These are phyloP conservation scores for Lodderomyces pseudojiufengensis DNA, from an alignment of 1,139 yeast genomes.

Conservation along the genomic window DNA sequence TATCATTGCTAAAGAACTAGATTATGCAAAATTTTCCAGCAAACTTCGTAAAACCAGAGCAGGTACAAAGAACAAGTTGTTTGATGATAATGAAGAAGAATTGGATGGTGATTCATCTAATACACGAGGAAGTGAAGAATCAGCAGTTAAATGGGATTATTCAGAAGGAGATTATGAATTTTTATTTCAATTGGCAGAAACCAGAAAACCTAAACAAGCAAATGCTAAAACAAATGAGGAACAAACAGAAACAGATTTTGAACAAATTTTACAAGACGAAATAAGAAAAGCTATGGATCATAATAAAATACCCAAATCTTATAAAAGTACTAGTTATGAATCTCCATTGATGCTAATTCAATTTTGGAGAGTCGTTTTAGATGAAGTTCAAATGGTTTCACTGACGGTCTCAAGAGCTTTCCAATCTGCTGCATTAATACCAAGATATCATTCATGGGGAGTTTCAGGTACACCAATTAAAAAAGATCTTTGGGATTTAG, in stretches of 20 bases:
- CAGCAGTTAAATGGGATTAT: neutral
- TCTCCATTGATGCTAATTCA: slow-evolving; percentile 83
- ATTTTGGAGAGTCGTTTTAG: slow-evolving; percentile 85
- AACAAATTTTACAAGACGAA: slow-evolving; percentile 36
- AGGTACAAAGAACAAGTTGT: slow-evolving; percentile 17
- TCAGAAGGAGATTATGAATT: slow-evolving; percentile 11
- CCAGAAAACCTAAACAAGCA: slow-evolving; percentile 10
- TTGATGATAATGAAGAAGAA: slow-evolving; percentile 15
- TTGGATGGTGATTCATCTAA: slow-evolving; percentile 12
- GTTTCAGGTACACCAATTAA: slow-evolving; percentile 93
- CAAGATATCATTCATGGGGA: slow-evolving; percentile 91
- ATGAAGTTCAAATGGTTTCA: slow-evolving; percentile 93
- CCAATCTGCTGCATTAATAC: slow-evolving; percentile 72
- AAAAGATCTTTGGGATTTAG: slow-evolving; percentile 61
- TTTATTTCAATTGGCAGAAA: slow-evolving; percentile 5
- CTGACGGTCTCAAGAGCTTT: slow-evolving; percentile 73
- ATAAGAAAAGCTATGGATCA: slow-evolving; percentile 31
- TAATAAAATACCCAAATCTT: slow-evolving; percentile 25
- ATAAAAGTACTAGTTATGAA: slow-evolving; percentile 48
- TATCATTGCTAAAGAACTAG: slow-evolving; percentile 69
- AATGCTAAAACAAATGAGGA: slow-evolving; percentile 22
- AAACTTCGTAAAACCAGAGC: slow-evolving; percentile 52
- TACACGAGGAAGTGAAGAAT: neutral
- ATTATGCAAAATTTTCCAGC: slow-evolving; percentile 72
- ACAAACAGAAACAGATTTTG: slow-evolving; percentile 32